Base-by-base conservation (phyloP, 2,329 filamentous ascomycete genomes). In the Botrytis fabae region DNA sequence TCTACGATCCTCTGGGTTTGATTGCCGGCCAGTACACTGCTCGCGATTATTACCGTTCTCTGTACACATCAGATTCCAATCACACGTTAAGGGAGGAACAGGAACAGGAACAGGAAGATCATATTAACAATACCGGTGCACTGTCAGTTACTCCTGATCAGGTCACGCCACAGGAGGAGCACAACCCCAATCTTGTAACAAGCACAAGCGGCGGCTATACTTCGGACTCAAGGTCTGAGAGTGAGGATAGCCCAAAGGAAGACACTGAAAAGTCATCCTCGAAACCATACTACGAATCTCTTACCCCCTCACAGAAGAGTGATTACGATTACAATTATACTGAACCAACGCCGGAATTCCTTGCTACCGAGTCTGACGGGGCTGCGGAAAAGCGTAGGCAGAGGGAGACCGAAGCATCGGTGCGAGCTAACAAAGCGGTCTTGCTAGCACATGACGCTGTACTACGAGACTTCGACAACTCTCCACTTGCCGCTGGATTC, bases 201-300 rank as follows among this genome's bases (percentile, higher is more conserved):
- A 40, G 60, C 22, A 62, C 60, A 40, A 62, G 60, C 60, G 35
- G 35, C 60, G 60, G 60, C 60, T 62, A 62, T 62, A 40, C 60
- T n/a, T 62, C 60, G 60, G 60, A 5, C 18, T 40, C 35, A 18
- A n/a, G 60, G 38, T 40, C 60, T 42, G 60, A 40, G 60, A 22
- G 38, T 62, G 60, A 62, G 25, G 5, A 40, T n/a, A 63, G 25
- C 22, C 25, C 40, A 63, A 20, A 44, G 9, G 9, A n/a, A 16
- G 25, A 63, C 22, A 16, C 2, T 63, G 25, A 63, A 42, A n/a
- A 42, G 38, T 44, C 61, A 44, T 28, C 14, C 38, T 38, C 60
- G 40, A 62, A 25, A 20, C 38, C 61, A 63, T 63, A 42, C 38
- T 28, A 28, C n/a, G n/a, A 63, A 9, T 16, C 38, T 20, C 61